Evolutionary conservation across 257 asterid species (phyloP).

Genomic region (Fraxinus excelsior): DNA sequence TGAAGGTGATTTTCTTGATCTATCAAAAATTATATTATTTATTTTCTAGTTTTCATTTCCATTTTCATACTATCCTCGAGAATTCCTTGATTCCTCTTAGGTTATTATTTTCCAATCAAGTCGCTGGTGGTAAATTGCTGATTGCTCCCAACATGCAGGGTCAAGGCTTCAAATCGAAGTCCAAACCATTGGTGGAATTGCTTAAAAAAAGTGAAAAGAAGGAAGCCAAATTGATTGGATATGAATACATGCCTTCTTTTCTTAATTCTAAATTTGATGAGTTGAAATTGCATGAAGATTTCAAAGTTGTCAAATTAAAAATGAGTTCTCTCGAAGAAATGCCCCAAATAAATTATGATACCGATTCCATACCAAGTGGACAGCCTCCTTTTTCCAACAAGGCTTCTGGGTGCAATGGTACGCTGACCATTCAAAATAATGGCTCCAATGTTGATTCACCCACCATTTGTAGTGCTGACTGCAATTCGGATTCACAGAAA

Average conservation of each 20-base stretch:
- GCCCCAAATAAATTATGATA: slow-evolving; percentile 26
- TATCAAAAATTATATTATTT: neutral
- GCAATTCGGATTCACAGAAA: slow-evolving; percentile 32
- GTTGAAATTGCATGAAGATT: slow-evolving; percentile 36
- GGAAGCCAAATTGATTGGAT: slow-evolving; percentile 80
- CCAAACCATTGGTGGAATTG: slow-evolving; percentile 65
- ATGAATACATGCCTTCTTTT: slow-evolving; percentile 54
- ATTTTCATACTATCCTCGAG: neutral
- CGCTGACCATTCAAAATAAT: slow-evolving; percentile 24
- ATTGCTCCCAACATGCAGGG: slow-evolving; percentile 54
- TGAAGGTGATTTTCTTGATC: slow-evolving; percentile 58
- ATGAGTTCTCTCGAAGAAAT: slow-evolving; percentile 34
- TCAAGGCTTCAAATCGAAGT: slow-evolving; percentile 64
- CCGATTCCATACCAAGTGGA: slow-evolving; percentile 26
- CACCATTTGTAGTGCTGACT: slow-evolving; percentile 18
- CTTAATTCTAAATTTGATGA: slow-evolving; percentile 26
- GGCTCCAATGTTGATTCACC: slow-evolving; percentile 30
- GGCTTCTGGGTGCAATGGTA: slow-evolving; percentile 33
- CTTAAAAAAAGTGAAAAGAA: slow-evolving; percentile 41
- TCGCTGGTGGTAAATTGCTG: neutral
- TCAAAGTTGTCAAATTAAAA: slow-evolving; percentile 32
- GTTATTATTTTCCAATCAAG: slow-evolving; percentile 11
- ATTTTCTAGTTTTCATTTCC: neutral
- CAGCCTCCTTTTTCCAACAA: slow-evolving; percentile 21
- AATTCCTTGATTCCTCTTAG: slow-evolving; percentile 11